Percentiles rank a stretch among this genome's conserved stretches.
Conservation (phyloP, 2,329 filamentous ascomycete species). For the Exophiala viscosa region DNA sequence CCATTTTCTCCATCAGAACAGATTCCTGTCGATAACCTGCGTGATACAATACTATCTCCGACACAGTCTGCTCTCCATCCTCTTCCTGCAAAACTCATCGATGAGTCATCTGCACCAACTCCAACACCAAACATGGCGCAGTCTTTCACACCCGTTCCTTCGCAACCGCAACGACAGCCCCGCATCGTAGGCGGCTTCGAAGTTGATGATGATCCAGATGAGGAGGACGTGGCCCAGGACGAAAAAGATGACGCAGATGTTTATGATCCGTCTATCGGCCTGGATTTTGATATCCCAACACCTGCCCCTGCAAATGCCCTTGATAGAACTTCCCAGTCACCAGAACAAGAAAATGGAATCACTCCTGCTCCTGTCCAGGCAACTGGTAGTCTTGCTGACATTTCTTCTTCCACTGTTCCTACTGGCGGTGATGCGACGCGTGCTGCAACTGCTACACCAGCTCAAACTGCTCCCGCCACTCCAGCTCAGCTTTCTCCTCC, state of each 20-base stretch:
- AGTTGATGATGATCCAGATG: conserved; percentile 60
- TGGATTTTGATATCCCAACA: conserved; percentile 24
- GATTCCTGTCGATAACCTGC: conserved; percentile 15
- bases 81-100: conserved; percentile 20
- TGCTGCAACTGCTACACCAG: conserved; percentile 40
- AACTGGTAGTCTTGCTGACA: conserved; percentile 47
- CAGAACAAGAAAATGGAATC: conserved; percentile 52
- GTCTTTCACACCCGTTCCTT: conserved; percentile 37
- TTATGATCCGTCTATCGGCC: conserved; percentile 27
- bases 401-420: conserved; percentile 44
- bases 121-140: conserved; percentile 13
- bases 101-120: conserved; percentile 14
- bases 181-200: conserved; percentile 57
- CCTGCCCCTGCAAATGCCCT: conserved; percentile 23
- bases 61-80: conserved; percentile 23
- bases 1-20: conserved; percentile 13
- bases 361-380: conserved; percentile 42
- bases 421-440: conserved; percentile 42
- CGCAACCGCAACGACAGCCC: conserved; percentile 40
- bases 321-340: conserved; percentile 53
- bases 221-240: conserved; percentile 33
- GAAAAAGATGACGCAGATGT: conserved; percentile 29
- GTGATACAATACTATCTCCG: conserved; percentile 25
- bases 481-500: conserved; percentile 24
- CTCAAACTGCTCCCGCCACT: conserved; percentile 33